A percentile compares a stretch with the other conserved stretches of the same genome.
These are phyloP conservation scores for Agaricus subrufescens DNA, from an alignment of 768 basidiomycete genomes.

Conservation along the genomic window DNA sequence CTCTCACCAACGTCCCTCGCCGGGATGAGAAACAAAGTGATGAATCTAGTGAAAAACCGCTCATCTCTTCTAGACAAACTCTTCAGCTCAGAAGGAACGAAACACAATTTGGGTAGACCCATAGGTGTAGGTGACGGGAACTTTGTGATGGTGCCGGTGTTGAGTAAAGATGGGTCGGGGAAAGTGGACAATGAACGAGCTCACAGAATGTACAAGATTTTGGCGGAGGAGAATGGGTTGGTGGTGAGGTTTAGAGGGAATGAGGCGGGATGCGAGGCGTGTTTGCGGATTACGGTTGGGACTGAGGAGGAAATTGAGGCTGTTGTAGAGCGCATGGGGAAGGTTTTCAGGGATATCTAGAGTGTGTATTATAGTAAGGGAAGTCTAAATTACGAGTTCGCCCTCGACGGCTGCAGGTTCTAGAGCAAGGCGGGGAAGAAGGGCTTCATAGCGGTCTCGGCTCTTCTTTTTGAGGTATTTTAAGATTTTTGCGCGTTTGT, in stretches of 20 bases:
- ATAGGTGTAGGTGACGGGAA: conserved; percentile 89
- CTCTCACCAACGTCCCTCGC: conserved; percentile 61
- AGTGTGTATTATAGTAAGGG: background rate
- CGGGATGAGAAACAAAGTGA: conserved; percentile 62
- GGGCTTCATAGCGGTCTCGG: conserved; percentile 65
- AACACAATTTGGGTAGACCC: conserved; percentile 55
- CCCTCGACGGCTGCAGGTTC: conserved; percentile 84
- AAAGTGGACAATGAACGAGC: conserved; percentile 60
- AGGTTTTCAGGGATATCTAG: conserved; percentile 35
- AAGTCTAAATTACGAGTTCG: conserved; percentile 67
- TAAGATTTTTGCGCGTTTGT: conserved; percentile 78
- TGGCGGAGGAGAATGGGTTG: conserved; percentile 83
- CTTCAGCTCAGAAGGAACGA: conserved; percentile 15
- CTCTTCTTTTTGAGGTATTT: conserved; percentile 68
- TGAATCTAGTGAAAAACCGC: conserved; percentile 57
- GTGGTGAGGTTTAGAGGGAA: conserved; percentile 88
- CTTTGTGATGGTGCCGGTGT: conserved; percentile 79
- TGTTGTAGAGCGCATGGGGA: conserved; percentile 49
- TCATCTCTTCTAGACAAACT: conserved; percentile 47
- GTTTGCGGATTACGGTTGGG: conserved; percentile 87
- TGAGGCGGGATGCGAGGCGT: conserved; percentile 83
- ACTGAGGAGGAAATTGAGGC: conserved; percentile 71
- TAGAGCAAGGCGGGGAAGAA: conserved; percentile 71
- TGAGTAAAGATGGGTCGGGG: conserved; percentile 35
- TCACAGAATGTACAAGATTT: conserved; percentile 61